Evolutionary conservation across 345 rosid species (phyloP), one percentile per base, ranked within the genome.

Genomic region (Hypericum androsaemum): DNA sequence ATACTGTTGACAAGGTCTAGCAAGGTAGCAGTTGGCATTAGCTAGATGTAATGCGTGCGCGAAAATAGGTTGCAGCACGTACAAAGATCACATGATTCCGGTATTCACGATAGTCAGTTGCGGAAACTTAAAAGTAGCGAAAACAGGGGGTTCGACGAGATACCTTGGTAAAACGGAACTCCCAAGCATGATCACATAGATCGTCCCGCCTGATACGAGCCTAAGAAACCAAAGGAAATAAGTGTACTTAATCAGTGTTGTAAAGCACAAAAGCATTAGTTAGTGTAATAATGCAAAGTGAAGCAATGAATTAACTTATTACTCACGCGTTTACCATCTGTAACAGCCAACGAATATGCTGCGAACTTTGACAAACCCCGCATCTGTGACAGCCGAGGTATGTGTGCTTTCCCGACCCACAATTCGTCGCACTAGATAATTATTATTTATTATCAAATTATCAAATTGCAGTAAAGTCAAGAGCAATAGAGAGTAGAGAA

Each of bases 131-230:
- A 46, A 36, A 48, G 37, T 53, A 42, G 48, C 10, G 13, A 7
- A 36, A 10, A 10, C 37, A 10, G 7, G 41, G 9, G 41, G 9
- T 13, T n/a, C 3, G 5, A 32, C 14, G 39, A 54, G 35, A 37
- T 3, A 75, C 87, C 84, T 74, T 63, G 41, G 57, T 57, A 50
- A 76, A 74, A 68, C 76, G 88, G 55, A 78, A 78, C 47, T 76
- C 81, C 88, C 83, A 81, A 41, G 46, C 71, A 65, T 81, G 84
- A 57, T 76, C 84, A 42, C 81, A 78, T 3, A 81, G 71, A 60
- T 81, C 81, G 40, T 76, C 82, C 69, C 61, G 73, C 63, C 51
- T 57, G 54, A 81, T 81, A 51, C 82, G 74, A 48, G 17, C 60
- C 88, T 81, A 73, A 43, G 74, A 5, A 37, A 14, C 43, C 17